Percentiles rank a stretch among this genome's conserved stretches.
These are phyloP conservation scores for Pseudogymnoascus sp. DNA, from an alignment of 2,329 filamentous ascomycete species.

Conservation along the genomic window DNA sequence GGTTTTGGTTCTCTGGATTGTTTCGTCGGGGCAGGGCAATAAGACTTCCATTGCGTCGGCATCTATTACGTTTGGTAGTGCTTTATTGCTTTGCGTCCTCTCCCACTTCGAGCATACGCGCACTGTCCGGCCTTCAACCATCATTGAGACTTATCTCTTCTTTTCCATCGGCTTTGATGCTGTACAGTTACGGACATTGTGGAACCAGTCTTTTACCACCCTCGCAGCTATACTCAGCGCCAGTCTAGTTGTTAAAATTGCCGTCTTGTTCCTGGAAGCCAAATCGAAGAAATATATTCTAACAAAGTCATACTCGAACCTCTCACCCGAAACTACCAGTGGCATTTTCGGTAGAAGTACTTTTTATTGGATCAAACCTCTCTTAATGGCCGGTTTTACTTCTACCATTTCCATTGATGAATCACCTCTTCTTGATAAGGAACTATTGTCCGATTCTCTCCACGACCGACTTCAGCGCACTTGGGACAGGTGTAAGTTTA, in stretches of 20 bases:
- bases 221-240: constrained; percentile 21
- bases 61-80: constrained; percentile 26
- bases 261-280: constrained; percentile 33
- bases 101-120: constrained; percentile 32
- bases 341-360: constrained; percentile 30
- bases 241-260: constrained; percentile 23
- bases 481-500: background rate
- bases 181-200: constrained; percentile 36
- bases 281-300: constrained; percentile 34
- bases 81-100: constrained; percentile 25
- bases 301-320: constrained; percentile 20
- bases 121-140: constrained; percentile 34
- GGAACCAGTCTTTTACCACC: constrained; percentile 28
- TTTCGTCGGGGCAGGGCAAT: background rate
- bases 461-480: background rate
- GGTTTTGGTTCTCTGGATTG: constrained; percentile 3
- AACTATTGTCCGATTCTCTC: background rate
- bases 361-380: constrained; percentile 32
- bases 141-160: constrained; percentile 36
- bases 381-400: background rate
- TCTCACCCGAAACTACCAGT: constrained; percentile 25
- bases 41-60: constrained; percentile 27
- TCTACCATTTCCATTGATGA: background rate
- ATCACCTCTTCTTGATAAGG: background rate
- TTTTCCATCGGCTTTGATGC: constrained; percentile 38